phyloP scores from a whole-genome alignment of 768 basidiomycete species.

The Strobilomyces confusus region DNA sequence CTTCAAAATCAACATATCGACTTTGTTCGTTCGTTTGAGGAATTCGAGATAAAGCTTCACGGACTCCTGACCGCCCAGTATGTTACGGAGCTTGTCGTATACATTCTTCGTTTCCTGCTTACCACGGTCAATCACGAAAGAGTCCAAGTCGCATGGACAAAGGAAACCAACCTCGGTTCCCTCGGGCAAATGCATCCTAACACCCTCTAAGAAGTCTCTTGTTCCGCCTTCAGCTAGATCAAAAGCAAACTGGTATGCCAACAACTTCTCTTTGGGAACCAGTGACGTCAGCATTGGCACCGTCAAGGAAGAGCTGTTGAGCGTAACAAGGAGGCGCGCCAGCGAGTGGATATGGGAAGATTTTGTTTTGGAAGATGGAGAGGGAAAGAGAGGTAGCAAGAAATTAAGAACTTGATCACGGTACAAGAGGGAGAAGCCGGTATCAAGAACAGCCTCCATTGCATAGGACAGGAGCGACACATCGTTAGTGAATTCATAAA shows the following conservation, averaged over 20 bases:
- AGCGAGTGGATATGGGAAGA: constrained; percentile 76
- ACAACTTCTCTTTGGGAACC: constrained; percentile 62
- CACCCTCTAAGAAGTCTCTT: constrained; percentile 84
- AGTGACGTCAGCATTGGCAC: constrained; percentile 70
- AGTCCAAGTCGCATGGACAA: neutral
- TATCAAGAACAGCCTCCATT: constrained; percentile 88
- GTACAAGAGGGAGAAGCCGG: constrained; percentile 82
- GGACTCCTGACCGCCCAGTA: constrained; percentile 87
- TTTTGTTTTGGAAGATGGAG: constrained; percentile 63
- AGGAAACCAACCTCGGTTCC: constrained; percentile 52
- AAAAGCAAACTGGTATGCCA: constrained; percentile 95
- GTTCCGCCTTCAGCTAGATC: constrained; percentile 92
- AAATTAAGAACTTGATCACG: constrained; percentile 78
- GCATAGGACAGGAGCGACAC: constrained; percentile 81
- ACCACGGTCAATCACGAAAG: constrained; percentile 11
- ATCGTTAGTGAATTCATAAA: constrained; percentile 74
- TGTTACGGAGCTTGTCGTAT: constrained; percentile 74
- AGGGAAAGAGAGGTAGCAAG: constrained; percentile 83
- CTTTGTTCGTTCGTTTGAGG: constrained; percentile 90
- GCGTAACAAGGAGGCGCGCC: constrained; percentile 85
- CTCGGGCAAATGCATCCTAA: constrained; percentile 65
- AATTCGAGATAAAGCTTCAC: constrained; percentile 95
- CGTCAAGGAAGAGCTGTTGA: constrained; percentile 78
- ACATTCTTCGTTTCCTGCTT: constrained; percentile 53
- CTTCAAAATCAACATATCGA: constrained; percentile 87